Evolutionary conservation across 73 alveolate genomes (phyloP).

Genomic region (Tetrahymena malaccensis): DNA sequence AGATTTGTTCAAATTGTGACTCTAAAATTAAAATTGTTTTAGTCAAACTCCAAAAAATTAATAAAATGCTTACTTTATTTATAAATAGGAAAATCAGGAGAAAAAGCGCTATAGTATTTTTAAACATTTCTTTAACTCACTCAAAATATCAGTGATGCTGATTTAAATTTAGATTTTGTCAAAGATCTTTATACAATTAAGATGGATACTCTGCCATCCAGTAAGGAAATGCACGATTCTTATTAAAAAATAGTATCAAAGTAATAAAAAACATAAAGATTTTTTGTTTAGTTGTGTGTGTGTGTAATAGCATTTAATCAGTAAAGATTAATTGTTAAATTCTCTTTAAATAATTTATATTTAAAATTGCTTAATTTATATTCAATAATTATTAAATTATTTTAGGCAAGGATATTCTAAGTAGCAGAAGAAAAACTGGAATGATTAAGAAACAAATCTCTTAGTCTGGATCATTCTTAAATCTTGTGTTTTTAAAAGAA

Average conservation of each 20-base stretch:
- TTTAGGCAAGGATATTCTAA: not conserved
- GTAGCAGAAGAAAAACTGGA: constrained; percentile 31
- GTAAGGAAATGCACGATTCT: not conserved
- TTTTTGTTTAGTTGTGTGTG: too few relatives aligned
- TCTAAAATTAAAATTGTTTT: not conserved
- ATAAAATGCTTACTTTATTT: not conserved
- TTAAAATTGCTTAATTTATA: too few relatives aligned
- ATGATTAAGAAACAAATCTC: constrained; percentile 25
- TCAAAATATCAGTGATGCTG: not conserved
- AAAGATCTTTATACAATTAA: not conserved
- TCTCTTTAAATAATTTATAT: not conserved
- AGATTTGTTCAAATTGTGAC: not conserved
- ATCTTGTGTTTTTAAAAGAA: constrained; percentile 7
- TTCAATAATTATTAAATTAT: not conserved
- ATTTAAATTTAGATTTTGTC: not conserved
- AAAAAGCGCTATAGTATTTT: not conserved
- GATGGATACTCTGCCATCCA: not conserved
- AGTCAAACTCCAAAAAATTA: too few relatives aligned
- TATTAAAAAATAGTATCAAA: not conserved
- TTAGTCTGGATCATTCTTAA: constrained; percentile 17
- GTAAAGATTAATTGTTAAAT: not conserved
- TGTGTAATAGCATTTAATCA: not conserved
- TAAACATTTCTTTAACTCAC: not conserved
- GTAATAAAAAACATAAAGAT: not conserved
- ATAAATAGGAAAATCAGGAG: not conserved